Evolutionary conservation across 768 basidiomycete genomes (phyloP), one percentile per base, ranked within the genome.

Genomic region (Melanogaster broomeanus): DNA sequence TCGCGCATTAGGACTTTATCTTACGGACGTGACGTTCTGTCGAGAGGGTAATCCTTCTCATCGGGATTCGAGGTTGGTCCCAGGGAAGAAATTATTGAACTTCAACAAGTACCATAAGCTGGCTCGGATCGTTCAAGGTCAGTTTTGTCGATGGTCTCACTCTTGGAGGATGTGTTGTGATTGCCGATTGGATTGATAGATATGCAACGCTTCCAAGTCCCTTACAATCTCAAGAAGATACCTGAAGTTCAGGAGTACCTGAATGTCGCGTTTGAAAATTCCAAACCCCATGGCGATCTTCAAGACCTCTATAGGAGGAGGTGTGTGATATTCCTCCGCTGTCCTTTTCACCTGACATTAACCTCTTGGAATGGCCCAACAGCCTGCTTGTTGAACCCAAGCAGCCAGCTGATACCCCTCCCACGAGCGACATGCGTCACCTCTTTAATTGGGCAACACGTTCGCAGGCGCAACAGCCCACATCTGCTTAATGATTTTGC

Each of bases 81-180:
- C 87, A 1, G 80, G 80, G 52, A 86, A 90, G 70, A 89, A 85
- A 60, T 72, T 99, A 34, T 78, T 98, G 66, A 99, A 99, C 71
- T 94, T 97, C 64, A 96, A 95, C 70, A 96, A 97, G 69, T 98
- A 97, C 61, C 88, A 90, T 63, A 96, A 92, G 66, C 78, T 95
- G 52, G 88, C 88, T 30, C 78, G 85, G 62, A 93, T 96, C 59
- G 80, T 93, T 39, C 85, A 90, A 75, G 90, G 90, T 82, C 58
- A 61, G 71, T 45, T 1, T 30, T 33, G 35, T 22, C 30, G 13
- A n/a, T 25, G 7, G 9, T 10, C 24, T 49, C 35, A 25, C 19
- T 34, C 3, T 27, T 47, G n/a, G 27, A 21, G 6, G 30, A 35
- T 42, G 18, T 40, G 11, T 19, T 25, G 19, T 43, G 28, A 30